Percentiles rank a stretch among this genome's conserved stretches.
phyloP scores from a whole-genome alignment of 2,329 filamentous ascomycete genomes.

The Monascus ruber region DNA sequence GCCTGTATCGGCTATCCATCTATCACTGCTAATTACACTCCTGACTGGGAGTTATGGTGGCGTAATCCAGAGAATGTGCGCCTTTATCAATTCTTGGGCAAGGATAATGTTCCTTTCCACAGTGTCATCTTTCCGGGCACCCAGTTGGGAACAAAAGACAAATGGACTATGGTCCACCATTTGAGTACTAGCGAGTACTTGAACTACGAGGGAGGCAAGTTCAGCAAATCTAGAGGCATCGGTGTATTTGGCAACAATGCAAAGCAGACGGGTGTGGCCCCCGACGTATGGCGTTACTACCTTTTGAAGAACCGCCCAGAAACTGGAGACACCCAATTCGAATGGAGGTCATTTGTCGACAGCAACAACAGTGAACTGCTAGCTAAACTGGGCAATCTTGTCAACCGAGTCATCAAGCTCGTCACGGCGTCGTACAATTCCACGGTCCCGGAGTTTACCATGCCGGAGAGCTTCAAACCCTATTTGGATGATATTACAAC shows the following conservation, averaged over 20 bases:
- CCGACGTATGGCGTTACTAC: conserved; percentile 91
- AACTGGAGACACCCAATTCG: conserved; percentile 76
- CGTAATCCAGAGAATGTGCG: conserved; percentile 76
- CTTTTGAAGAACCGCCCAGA: conserved; percentile 77
- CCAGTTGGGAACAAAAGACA: conserved; percentile 70
- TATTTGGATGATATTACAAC: conserved; percentile 38
- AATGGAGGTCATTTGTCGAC: conserved; percentile 73
- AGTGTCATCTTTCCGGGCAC: conserved; percentile 84
- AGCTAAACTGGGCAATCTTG: conserved; percentile 60
- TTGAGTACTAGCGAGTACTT: conserved; percentile 83
- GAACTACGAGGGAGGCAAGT: conserved; percentile 82
- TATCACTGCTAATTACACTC: conserved; percentile 82
- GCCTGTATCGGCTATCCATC: conserved; percentile 92
- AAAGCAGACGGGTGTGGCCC: conserved; percentile 69
- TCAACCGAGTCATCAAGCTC: conserved; percentile 64
- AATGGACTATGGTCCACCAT: conserved; percentile 83
- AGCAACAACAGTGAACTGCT: conserved; percentile 84
- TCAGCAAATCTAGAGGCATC: conserved; percentile 79
- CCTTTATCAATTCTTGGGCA: conserved; percentile 93
- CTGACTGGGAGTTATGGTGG: conserved; percentile 91
- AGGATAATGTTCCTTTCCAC: conserved; percentile 81
- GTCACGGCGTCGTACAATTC: conserved; percentile 58
- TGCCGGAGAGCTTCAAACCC: conserved; percentile 30
- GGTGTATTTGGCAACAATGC: conserved; percentile 89
- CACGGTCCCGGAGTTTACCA: conserved; percentile 26